Conservation (phyloP, 306 rosid species). For the Pterocarpus santalinus region DNA sequence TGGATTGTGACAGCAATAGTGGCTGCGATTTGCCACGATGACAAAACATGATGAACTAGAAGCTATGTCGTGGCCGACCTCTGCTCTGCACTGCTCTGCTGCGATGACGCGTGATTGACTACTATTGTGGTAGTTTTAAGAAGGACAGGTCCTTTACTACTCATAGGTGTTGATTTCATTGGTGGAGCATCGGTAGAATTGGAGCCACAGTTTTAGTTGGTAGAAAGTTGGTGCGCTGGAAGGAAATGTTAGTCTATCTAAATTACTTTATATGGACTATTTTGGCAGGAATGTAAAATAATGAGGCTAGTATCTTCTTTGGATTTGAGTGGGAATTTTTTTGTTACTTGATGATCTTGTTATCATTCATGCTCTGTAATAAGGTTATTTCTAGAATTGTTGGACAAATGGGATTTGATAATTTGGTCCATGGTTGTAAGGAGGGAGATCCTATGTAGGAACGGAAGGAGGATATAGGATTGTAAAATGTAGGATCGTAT, state of each 20-base stretch:
- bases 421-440: not conserved
- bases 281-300: not conserved
- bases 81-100: too few species aligned
- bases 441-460: too few species aligned
- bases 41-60: too few species aligned
- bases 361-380: not conserved
- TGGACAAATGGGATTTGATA: not conserved
- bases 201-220: not conserved
- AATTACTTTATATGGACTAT: not conserved
- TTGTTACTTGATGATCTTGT: slow-evolving; percentile 1
- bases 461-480: too few species aligned
- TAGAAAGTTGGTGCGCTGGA: slow-evolving; percentile 1
- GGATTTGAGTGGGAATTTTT: not conserved
- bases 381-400: not conserved
- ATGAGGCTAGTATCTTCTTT: not conserved
- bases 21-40: too few species aligned
- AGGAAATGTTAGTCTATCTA: not conserved
- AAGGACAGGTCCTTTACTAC: not conserved
- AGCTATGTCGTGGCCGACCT: too few species aligned
- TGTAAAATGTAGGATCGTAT: too few species aligned
- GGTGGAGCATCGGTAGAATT: not conserved
- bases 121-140: not conserved
- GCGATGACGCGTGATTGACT: too few species aligned
- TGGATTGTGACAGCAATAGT: too few species aligned
- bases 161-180: not conserved